phyloP scores from a whole-genome alignment of 306 rosid genomes.

The barrel medic (Medicago truncatula) region DNA sequence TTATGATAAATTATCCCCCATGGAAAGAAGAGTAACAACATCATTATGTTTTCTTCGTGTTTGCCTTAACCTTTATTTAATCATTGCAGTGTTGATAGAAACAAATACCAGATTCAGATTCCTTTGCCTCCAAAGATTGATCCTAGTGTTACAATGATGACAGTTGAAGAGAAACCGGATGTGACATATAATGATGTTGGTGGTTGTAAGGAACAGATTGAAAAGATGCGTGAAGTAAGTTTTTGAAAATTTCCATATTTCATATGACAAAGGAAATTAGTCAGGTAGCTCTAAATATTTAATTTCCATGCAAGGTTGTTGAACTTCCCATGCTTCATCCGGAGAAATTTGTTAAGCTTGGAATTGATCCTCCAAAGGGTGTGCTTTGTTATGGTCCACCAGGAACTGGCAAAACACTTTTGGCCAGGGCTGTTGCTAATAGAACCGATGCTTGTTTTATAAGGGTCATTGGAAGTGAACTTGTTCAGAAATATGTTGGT shows the following conservation, averaged over 20 bases:
- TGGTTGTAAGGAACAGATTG: slow-evolving; percentile 97
- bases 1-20: slow-evolving; percentile 8
- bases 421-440: slow-evolving; percentile 98
- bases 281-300: slow-evolving; percentile 34
- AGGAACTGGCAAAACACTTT: slow-evolving; percentile 98
- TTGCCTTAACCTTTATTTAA: slow-evolving; percentile 42
- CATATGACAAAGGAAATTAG: background rate
- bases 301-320: slow-evolving; percentile 71
- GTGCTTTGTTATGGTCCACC: slow-evolving; percentile 99
- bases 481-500: slow-evolving; percentile 97
- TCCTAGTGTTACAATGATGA: slow-evolving; percentile 99
- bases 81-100: slow-evolving; percentile 86
- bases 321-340: slow-evolving; percentile 99
- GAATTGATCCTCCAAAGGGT: slow-evolving; percentile 99
- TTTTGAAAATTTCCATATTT: background rate
- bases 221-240: slow-evolving; percentile 94
- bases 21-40: slow-evolving; percentile 6
- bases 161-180: slow-evolving; percentile 97
- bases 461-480: slow-evolving; percentile 99
- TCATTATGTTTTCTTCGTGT: slow-evolving; percentile 11
- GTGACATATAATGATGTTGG: slow-evolving; percentile 99
- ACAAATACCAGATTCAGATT: slow-evolving; percentile 98
- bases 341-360: slow-evolving; percentile 96
- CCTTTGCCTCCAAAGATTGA: slow-evolving; percentile 98
- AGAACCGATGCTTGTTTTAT: slow-evolving; percentile 99